phyloP scores from a whole-genome alignment of 129 eudicot species.

The Flaveria ramosissima region DNA sequence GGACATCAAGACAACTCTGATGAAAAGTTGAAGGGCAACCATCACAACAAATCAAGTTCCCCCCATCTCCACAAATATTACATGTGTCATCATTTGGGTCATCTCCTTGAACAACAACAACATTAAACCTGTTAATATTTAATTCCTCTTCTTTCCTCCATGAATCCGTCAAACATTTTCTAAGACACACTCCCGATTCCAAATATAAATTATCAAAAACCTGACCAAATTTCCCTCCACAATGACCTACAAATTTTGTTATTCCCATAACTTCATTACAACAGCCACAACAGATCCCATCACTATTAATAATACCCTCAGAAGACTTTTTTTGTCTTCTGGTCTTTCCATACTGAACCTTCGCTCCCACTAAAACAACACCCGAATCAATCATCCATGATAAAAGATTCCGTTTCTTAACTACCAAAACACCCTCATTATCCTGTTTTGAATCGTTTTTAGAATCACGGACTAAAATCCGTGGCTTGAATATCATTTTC shows the following conservation, averaged over 20 bases:
- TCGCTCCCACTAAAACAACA: constrained; percentile 43
- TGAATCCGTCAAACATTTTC: constrained; percentile 62
- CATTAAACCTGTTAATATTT: constrained; percentile 38
- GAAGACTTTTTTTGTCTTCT: constrained; percentile 34
- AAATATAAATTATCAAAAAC: constrained; percentile 50
- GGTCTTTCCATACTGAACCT: constrained; percentile 60
- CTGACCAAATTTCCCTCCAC: constrained; percentile 46
- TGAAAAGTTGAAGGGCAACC: constrained; percentile 97
- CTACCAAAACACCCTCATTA: constrained; percentile 35
- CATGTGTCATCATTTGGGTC: constrained; percentile 97
- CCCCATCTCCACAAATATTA: constrained; percentile 94
- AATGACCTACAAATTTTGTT: constrained; percentile 61
- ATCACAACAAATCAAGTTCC: constrained; percentile 91
- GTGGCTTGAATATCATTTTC: constrained; percentile 42
- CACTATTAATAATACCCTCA: constrained; percentile 64
- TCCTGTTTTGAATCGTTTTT: constrained; percentile 44
- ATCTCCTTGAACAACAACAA: constrained; percentile 59
- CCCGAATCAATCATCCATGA: constrained; percentile 93
- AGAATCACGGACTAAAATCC: constrained; percentile 61
- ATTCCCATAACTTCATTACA: constrained; percentile 50
- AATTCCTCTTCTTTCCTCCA: constrained; percentile 72
- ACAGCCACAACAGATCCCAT: constrained; percentile 73
- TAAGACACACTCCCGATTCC: constrained; percentile 62
- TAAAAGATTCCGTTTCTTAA: constrained; percentile 62
- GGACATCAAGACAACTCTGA: constrained; percentile 62